Evolutionary conservation across 805 yeast genomes (phyloP), one percentile per base, ranked within the genome.

Genomic region (Nakazawaea siamensis): DNA sequence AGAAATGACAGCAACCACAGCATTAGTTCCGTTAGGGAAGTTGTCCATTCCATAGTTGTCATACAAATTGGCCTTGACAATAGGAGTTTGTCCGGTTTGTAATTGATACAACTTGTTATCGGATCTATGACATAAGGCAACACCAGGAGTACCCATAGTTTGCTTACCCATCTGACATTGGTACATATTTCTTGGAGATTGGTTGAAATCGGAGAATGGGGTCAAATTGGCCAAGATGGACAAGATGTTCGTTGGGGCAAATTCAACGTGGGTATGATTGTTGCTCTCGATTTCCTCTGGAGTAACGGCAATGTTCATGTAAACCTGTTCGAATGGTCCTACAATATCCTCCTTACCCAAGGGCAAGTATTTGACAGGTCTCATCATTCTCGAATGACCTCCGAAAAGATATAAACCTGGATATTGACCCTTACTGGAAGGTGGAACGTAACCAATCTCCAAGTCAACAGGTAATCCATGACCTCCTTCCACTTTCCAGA

Each of bases 131-230:
- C 67, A 73, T 36, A 90, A 66, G 0, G 94, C 97, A 44, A 92
- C 95, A 64, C 97, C 97, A 7, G 98, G 98, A 4, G 98, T 92
- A 62, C 98, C 98, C 98, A 92, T 92, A 15, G 98, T 90, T 68
- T 92, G 98, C 66, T 92, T 92, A 76, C 97, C 95, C 95, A 84
- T 84, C 54, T 94, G 95, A 70, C 94, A 84, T 60, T 84, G 95
- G 60, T 84, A 84, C 4, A 94, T 84, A 59, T 84, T 84, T 68
- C 98, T 83, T 52, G 98, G 98, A 18, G 97, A 88, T 68, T 92
- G 98, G 62, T 92, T 92, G 68, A 92, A 92, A 60, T 92, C 98
- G 2, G 97, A 88, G 58, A 86, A 92, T 46, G 98, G 98, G 2
- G 98, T 92, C 67, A 92, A 70, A 62, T 92, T 92, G 44, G 97